These are phyloP conservation scores for Wickerhamiella musiphila DNA, from an alignment of 805 yeast genomes.

Conservation along the genomic window DNA sequence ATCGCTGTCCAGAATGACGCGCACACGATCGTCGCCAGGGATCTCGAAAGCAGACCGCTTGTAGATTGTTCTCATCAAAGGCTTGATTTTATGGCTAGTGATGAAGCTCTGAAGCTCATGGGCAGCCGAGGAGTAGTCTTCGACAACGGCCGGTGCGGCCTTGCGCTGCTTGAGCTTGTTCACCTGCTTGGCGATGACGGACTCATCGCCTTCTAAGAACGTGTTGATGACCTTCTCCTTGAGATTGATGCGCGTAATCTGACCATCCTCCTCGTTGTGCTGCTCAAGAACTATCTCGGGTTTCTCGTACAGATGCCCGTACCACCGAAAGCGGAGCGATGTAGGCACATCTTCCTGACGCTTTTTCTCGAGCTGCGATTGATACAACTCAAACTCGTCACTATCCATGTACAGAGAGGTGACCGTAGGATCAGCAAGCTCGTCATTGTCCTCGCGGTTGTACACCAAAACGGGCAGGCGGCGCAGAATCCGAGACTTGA, in stretches of 20 bases:
- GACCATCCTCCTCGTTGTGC: slow-evolving; percentile 32
- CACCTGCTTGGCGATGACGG: slow-evolving; percentile 32
- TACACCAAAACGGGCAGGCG: slow-evolving; percentile 85
- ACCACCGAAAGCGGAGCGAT: slow-evolving; percentile 77
- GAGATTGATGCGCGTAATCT: slow-evolving; percentile 43
- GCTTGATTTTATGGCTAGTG: slow-evolving; percentile 50
- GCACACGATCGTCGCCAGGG: slow-evolving; percentile 88
- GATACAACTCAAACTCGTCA: slow-evolving; percentile 64
- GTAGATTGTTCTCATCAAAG: slow-evolving; percentile 70
- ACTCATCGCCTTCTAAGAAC: slow-evolving; percentile 39
- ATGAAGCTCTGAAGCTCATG: slow-evolving; percentile 47
- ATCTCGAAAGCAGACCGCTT: slow-evolving; percentile 93
- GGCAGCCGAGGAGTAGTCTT: slow-evolving; percentile 36
- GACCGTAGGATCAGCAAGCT: slow-evolving; percentile 53
- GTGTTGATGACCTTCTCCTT: slow-evolving; percentile 71
- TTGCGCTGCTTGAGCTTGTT: slow-evolving; percentile 49
- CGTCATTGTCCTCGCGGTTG: slow-evolving; percentile 31
- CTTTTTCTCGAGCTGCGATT: slow-evolving; percentile 58
- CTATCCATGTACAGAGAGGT: slow-evolving; percentile 83
- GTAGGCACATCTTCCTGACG: slow-evolving; percentile 34
- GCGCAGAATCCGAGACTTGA: slow-evolving; percentile 84
- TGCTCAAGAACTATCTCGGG: slow-evolving; percentile 72
- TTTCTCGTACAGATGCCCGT: slow-evolving; percentile 58
- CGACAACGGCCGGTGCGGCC: slow-evolving; percentile 33
- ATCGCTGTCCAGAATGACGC: slow-evolving; percentile 82